phyloP scores from a whole-genome alignment of 768 basidiomycete genomes.

The Piloderma croceum region DNA sequence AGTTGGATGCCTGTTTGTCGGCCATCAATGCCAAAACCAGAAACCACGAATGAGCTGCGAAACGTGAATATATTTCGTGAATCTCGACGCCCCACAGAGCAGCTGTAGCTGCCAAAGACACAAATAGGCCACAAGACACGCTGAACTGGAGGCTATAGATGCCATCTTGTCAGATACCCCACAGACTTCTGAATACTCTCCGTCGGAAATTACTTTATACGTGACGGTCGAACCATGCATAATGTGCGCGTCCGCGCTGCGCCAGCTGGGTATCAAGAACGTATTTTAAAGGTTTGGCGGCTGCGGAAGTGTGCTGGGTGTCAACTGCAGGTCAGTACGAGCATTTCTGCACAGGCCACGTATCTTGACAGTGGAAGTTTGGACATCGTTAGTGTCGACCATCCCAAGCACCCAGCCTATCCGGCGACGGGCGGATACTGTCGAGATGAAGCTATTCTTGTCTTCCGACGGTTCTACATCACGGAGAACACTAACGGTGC shows the following conservation, averaged over 20 bases:
- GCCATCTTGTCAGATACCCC: slow-evolving; percentile 71
- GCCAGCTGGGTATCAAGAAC: slow-evolving; percentile 86
- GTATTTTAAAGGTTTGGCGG: slow-evolving; percentile 97
- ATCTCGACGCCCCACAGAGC: slow-evolving; percentile 2
- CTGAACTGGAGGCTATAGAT: slow-evolving; percentile 96
- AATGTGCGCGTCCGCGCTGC: slow-evolving; percentile 95
- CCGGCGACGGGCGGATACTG: slow-evolving; percentile 68
- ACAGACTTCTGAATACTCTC: slow-evolving; percentile 46
- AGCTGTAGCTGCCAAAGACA: slow-evolving; percentile 4
- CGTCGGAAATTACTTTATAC: slow-evolving; percentile 80
- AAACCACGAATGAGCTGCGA: slow-evolving; percentile 87
- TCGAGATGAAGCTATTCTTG: slow-evolving; percentile 82
- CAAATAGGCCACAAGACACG: slow-evolving; percentile 86
- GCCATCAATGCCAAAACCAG: slow-evolving; percentile 81
- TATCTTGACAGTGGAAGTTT: no score
- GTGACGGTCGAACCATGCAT: slow-evolving; percentile 99
- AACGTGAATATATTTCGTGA: slow-evolving; percentile 69
- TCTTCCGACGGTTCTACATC: slow-evolving; percentile 82
- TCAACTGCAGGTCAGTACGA: slow-evolving; percentile 62
- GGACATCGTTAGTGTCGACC: slow-evolving; percentile 44
- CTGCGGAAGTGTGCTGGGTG: slow-evolving; percentile 88
- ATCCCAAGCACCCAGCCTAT: slow-evolving; percentile 74
- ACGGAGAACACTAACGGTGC: slow-evolving; percentile 89
- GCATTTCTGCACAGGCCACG: no score
- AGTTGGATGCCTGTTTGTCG: slow-evolving; percentile 93